These are phyloP conservation scores for Jamesozyma jinghongensis DNA, from an alignment of 805 yeast genomes.

Conservation along the genomic window DNA sequence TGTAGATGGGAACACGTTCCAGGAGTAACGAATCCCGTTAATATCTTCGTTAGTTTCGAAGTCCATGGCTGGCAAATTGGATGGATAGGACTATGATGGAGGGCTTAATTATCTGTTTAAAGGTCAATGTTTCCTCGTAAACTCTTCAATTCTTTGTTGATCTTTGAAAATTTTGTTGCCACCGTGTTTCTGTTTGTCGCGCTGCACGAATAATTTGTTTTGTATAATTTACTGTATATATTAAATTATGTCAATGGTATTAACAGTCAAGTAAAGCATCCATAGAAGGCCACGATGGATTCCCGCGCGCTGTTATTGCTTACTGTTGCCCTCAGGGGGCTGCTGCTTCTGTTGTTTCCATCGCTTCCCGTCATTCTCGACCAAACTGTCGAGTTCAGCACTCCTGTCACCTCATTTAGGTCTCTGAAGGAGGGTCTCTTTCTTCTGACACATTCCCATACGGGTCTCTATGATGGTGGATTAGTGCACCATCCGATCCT, in stretches of 20 bases:
- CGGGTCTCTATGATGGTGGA: conserved; percentile 68
- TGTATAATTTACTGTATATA: too few relatives aligned
- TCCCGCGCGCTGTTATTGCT: not conserved
- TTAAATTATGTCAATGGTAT: not conserved
- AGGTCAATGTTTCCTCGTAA: too few relatives aligned
- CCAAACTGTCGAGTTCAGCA: conserved; percentile 27
- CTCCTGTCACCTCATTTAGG: conserved; percentile 31
- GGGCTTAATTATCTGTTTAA: not conserved
- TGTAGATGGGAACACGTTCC: conserved; percentile 84
- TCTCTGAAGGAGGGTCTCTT: conserved; percentile 60
- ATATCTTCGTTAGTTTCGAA: conserved; percentile 58
- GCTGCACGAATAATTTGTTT: not conserved
- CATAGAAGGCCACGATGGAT: not conserved
- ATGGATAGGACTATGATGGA: not conserved
- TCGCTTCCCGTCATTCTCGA: conserved; percentile 21
- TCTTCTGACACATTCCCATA: conserved; percentile 35
- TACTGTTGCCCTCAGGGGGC: conserved; percentile 10
- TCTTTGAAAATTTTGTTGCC: not conserved
- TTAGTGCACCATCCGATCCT: conserved; percentile 81
- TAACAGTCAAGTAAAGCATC: not conserved
- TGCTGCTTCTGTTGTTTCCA: conserved; percentile 19
- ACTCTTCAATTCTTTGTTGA: not conserved
- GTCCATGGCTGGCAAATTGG: conserved; percentile 25
- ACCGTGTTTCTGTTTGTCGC: conserved; percentile 1
- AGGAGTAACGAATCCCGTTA: conserved; percentile 66